Conservation (phyloP, 2,329 filamentous ascomycete genomes). For the Fusarium avenaceum region DNA sequence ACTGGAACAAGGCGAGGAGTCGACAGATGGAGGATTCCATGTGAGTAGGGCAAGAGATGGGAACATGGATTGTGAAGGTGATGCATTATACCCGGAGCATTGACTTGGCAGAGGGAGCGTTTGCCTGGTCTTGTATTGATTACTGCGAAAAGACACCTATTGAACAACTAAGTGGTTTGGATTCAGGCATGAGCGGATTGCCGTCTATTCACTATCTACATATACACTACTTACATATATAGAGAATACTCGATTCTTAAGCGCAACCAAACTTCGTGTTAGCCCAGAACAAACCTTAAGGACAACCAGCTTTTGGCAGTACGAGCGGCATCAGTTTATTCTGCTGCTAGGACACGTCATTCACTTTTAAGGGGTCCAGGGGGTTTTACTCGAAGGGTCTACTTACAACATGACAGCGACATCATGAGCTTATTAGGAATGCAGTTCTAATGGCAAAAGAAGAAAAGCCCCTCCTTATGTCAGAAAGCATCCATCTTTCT, state of each 20-base stretch:
- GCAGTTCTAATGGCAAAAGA: slow-evolving; percentile 3
- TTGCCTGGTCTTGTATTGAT: slow-evolving; percentile 46
- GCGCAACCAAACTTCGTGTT: background rate
- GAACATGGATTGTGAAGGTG: slow-evolving; percentile 23
- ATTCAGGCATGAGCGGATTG: slow-evolving; percentile 16
- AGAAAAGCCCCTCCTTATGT: slow-evolving; percentile 10
- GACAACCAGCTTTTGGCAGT: background rate
- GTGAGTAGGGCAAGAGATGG: slow-evolving; percentile 54
- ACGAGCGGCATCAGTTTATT: background rate
- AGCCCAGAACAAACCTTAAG: background rate
- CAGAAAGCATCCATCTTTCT: background rate
- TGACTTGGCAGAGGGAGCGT: slow-evolving; percentile 47
- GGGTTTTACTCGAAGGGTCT: background rate
- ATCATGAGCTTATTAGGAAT: slow-evolving; percentile 1
- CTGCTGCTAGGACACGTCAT: background rate
- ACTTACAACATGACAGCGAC: background rate
- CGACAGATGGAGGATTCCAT: slow-evolving; percentile 77
- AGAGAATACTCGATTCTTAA: slow-evolving; percentile 7
- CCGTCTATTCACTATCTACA: slow-evolving; percentile 16
- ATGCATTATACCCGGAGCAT: slow-evolving; percentile 51
- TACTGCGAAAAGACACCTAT: slow-evolving; percentile 32
- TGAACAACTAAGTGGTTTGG: slow-evolving; percentile 22
- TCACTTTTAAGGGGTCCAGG: background rate
- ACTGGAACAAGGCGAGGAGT: slow-evolving; percentile 75
- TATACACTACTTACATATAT: slow-evolving; percentile 19